Evolutionary conservation across 2,329 filamentous ascomycete species (phyloP).

Genomic region (Aspergillus felis): DNA sequence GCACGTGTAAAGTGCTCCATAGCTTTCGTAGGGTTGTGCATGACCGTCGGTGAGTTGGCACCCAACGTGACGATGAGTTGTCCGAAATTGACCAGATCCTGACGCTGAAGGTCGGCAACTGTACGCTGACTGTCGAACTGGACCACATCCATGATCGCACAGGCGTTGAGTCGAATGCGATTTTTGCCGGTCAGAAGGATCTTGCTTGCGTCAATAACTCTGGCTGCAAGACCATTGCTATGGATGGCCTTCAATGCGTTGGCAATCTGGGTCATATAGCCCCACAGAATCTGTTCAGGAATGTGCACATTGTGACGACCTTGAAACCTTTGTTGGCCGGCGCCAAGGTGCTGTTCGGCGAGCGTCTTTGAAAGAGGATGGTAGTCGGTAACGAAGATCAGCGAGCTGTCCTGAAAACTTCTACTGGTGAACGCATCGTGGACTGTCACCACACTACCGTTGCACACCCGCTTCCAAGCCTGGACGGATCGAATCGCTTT

Average conservation of each 20-base stretch:
- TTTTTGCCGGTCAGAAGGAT: conserved; percentile 88
- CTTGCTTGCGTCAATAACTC: conserved; percentile 82
- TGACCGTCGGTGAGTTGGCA: conserved; percentile 58
- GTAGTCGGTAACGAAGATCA: conserved; percentile 92
- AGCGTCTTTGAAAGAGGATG: conserved; percentile 88
- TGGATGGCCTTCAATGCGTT: conserved; percentile 87
- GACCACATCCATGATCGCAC: conserved; percentile 83
- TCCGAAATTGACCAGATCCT: conserved; percentile 82
- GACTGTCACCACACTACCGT: conserved; percentile 76
- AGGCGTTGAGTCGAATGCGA: conserved; percentile 81
- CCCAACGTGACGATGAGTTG: conserved; percentile 79
- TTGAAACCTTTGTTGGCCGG: conserved; percentile 37
- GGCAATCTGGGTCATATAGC: conserved; percentile 86
- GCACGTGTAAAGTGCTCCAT: conserved; percentile 72
- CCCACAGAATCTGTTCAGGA: conserved; percentile 77
- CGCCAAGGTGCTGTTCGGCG: conserved; percentile 65
- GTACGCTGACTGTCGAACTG: conserved; percentile 70
- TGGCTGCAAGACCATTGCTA: conserved; percentile 71
- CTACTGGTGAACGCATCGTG: conserved; percentile 92
- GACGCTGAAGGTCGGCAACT: conserved; percentile 74
- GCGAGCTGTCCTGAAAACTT: conserved; percentile 88
- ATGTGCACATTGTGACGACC: conserved; percentile 50
- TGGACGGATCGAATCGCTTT: conserved; percentile 81
- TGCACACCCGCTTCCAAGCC: conserved; percentile 82
- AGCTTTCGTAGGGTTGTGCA: conserved; percentile 63